Conservation (phyloP, 306 rosid species). For the Mimosa bimucronata region DNA sequence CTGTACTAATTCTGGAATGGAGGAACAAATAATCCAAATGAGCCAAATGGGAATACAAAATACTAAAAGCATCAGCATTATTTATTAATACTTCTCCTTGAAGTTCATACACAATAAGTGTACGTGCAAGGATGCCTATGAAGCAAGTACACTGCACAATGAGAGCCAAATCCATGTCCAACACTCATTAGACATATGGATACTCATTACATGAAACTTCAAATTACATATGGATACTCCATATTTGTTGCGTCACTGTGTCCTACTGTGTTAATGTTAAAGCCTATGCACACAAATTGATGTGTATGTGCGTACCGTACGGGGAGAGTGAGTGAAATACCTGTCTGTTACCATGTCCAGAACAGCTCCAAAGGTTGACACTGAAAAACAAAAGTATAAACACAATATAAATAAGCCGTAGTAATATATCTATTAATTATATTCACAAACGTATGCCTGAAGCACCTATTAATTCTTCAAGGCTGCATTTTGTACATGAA, state of each 20-base stretch:
- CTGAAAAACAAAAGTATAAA: constrained; percentile 56
- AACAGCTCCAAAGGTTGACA: constrained; percentile 98
- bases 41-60: constrained; percentile 30
- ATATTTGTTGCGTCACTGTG: neutral
- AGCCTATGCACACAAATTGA: neutral
- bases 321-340: constrained; percentile 45
- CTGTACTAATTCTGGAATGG: constrained; percentile 90
- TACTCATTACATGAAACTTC: neutral
- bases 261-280: neutral
- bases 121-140: neutral
- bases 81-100: constrained; percentile 22
- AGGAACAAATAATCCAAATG: constrained; percentile 43
- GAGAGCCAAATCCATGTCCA: neutral
- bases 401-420: constrained; percentile 17
- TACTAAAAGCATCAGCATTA: constrained; percentile 22
- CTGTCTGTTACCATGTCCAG: constrained; percentile 99
- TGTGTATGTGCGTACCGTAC: neutral
- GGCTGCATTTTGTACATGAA: neutral
- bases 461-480: neutral
- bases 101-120: neutral
- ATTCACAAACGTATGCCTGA: constrained; percentile 25
- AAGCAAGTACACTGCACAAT: neutral
- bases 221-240: neutral
- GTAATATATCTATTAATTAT: constrained; percentile 18
- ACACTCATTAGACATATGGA: neutral